Percentiles rank a stretch among this genome's conserved stretches.
These are phyloP conservation scores for Oemleria cerasiformis DNA, from an alignment of 306 rosid species.

Conservation along the genomic window DNA sequence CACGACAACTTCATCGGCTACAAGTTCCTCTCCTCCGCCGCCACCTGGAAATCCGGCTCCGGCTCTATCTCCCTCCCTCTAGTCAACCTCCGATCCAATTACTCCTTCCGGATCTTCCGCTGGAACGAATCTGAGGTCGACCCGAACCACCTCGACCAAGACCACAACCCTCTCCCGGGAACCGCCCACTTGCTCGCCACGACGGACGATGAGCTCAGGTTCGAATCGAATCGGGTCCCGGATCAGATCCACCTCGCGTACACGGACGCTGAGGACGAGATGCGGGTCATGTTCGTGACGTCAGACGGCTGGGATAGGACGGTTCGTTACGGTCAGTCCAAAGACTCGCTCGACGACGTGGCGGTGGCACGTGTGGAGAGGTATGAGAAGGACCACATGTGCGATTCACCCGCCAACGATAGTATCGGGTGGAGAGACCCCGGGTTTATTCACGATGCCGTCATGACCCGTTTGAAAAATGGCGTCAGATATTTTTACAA, in stretches of 20 bases:
- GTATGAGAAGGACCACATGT: conserved; percentile 80
- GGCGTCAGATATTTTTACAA: conserved; percentile 64
- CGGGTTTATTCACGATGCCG: conserved; percentile 72
- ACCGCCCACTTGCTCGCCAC: conserved; percentile 46
- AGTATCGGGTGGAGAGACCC: conserved; percentile 91
- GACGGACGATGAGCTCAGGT: conserved; percentile 42
- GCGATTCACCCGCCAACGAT: conserved; percentile 72
- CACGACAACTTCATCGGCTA: conserved; percentile 72
- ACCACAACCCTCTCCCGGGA: conserved; percentile 67
- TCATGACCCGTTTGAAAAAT: conserved; percentile 54
- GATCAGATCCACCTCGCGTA: conserved; percentile 78
- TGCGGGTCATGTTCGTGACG: conserved; percentile 81
- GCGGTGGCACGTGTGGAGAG: conserved; percentile 52
- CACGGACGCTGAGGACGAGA: conserved; percentile 50
- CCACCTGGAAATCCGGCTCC: conserved; percentile 62
- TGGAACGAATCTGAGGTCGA: conserved; percentile 70
- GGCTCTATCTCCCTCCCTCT: conserved; percentile 57
- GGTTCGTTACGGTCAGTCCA: conserved; percentile 52
- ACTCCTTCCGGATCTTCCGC: conserved; percentile 78
- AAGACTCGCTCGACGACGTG: conserved; percentile 31
- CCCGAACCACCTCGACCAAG: conserved; percentile 57
- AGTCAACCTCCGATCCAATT: conserved; percentile 73
- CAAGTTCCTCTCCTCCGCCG: conserved; percentile 56
- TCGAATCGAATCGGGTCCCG: conserved; percentile 47
- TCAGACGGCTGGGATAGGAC: conserved; percentile 34